These are phyloP conservation scores for Thermothelomyces thermophilus DNA, from an alignment of 2,329 filamentous ascomycete genomes.

Conservation along the genomic window DNA sequence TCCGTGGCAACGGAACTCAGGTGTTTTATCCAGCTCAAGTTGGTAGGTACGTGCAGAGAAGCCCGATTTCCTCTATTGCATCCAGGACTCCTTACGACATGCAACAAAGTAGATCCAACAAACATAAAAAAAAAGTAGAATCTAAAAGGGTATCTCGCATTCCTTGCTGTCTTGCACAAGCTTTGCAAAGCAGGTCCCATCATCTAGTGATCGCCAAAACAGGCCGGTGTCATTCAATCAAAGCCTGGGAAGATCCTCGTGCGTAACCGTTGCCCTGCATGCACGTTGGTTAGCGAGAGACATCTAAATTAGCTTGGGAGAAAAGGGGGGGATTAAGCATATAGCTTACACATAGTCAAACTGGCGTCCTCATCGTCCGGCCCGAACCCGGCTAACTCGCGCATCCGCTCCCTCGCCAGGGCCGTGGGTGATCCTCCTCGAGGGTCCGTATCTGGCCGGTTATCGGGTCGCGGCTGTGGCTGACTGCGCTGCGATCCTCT, in stretches of 20 bases:
- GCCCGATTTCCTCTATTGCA: too few relatives aligned
- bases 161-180: not conserved
- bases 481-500: not conserved
- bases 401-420: conserved; percentile 26
- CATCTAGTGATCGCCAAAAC: not conserved
- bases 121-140: not conserved
- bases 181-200: not conserved
- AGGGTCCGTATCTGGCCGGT: not conserved
- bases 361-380: conserved; percentile 18
- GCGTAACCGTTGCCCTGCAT: conserved; percentile 21
- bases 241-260: conserved; percentile 25
- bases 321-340: not conserved
- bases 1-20: too few relatives aligned
- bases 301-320: not conserved
- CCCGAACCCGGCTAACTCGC: conserved; percentile 25
- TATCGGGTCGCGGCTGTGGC: not conserved
- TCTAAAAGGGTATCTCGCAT: conserved; percentile 21
- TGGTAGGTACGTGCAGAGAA: too few relatives aligned
- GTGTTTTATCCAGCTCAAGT: too few relatives aligned
- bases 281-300: not conserved
- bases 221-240: not conserved
- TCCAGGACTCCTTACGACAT: too few relatives aligned
- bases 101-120: too few relatives aligned
- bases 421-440: conserved; percentile 5
- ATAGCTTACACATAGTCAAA: conserved; percentile 21